Conservation (phyloP, 192 early-diverging fungal genomes). For the Coemansia brasiliensis region DNA sequence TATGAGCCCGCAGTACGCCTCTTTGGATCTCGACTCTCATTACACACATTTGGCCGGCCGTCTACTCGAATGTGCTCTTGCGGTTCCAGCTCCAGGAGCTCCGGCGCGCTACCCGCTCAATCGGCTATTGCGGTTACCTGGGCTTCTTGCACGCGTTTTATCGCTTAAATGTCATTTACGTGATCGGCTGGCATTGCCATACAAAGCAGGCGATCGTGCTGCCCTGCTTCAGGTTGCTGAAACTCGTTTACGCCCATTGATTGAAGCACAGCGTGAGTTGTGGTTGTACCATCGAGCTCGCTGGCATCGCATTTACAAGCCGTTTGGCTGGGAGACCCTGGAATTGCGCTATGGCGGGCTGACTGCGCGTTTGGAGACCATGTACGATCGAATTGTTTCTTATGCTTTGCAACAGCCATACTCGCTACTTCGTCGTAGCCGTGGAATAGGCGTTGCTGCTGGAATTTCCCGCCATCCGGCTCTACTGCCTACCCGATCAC, state of each 20-base stretch:
- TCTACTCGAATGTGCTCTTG: constrained; percentile 54
- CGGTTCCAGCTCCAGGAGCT: constrained; percentile 9
- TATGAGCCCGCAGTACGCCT: constrained; percentile 75
- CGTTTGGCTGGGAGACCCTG: constrained; percentile 84
- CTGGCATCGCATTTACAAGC: constrained; percentile 79
- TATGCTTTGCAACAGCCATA: constrained; percentile 43
- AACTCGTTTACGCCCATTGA: constrained; percentile 59
- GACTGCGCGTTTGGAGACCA: constrained; percentile 62
- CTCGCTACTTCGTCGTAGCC: constrained; percentile 32
- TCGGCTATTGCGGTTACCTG: constrained; percentile 64
- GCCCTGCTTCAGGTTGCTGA: constrained; percentile 60
- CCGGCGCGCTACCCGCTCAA: constrained; percentile 65
- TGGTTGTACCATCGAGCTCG: constrained; percentile 79
- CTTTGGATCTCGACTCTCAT: constrained; percentile 66
- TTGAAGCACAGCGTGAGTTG: constrained; percentile 65
- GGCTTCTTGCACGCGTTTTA: constrained; percentile 65
- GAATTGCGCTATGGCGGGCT: constrained; percentile 83
- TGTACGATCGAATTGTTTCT: constrained; percentile 66
- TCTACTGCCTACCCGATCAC: constrained; percentile 24
- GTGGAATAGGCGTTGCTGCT: constrained; percentile 48
- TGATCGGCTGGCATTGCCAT: constrained; percentile 61
- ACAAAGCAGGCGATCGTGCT: constrained; percentile 56
- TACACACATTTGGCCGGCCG: constrained; percentile 60
- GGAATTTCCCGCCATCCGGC: constrained; percentile 46
- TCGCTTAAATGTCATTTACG: constrained; percentile 72